phyloP scores from a whole-genome alignment of 805 yeast genomes.

The Yarrowia divulgata region DNA sequence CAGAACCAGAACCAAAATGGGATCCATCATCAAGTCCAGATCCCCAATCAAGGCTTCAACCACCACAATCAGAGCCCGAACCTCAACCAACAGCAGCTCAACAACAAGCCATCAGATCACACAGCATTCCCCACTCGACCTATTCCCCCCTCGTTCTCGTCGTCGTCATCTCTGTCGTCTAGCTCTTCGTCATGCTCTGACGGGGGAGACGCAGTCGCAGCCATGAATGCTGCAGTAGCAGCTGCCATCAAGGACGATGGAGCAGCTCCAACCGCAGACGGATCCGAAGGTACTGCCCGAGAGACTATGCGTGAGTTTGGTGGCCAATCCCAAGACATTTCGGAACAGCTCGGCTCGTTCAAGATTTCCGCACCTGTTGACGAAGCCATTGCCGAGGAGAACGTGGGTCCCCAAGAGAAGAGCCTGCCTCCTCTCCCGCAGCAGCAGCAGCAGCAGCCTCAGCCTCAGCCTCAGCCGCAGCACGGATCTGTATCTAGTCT shows the following conservation, averaged over 20 bases:
- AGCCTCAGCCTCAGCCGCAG: too few relatives aligned
- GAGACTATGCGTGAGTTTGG: not conserved
- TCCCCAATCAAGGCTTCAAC: too few relatives aligned
- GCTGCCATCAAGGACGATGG: slow-evolving; percentile 25
- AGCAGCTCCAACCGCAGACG: not conserved
- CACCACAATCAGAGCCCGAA: too few relatives aligned
- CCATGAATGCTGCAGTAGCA: slow-evolving; percentile 30
- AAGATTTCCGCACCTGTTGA: not conserved
- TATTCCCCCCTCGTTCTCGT: slow-evolving; percentile 12
- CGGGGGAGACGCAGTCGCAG: slow-evolving; percentile 19
- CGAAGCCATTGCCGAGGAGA: not conserved
- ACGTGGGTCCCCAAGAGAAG: not conserved
- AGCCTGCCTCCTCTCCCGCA: not conserved
- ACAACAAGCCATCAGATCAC: not conserved
- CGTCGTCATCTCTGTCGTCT: slow-evolving; percentile 20
- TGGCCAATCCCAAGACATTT: not conserved
- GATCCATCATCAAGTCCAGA: too few relatives aligned
- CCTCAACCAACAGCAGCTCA: not conserved
- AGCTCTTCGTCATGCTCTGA: slow-evolving; percentile 4
- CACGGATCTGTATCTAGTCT: not conserved
- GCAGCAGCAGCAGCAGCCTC: not conserved
- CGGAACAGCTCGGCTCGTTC: slow-evolving; percentile 24
- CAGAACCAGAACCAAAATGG: too few relatives aligned
- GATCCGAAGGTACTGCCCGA: slow-evolving; percentile 5
- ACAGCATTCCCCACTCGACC: not conserved